phyloP scores from a whole-genome alignment of 1,284 basidiomycete genomes.

The Melanopsichium pennsylvanicum region DNA sequence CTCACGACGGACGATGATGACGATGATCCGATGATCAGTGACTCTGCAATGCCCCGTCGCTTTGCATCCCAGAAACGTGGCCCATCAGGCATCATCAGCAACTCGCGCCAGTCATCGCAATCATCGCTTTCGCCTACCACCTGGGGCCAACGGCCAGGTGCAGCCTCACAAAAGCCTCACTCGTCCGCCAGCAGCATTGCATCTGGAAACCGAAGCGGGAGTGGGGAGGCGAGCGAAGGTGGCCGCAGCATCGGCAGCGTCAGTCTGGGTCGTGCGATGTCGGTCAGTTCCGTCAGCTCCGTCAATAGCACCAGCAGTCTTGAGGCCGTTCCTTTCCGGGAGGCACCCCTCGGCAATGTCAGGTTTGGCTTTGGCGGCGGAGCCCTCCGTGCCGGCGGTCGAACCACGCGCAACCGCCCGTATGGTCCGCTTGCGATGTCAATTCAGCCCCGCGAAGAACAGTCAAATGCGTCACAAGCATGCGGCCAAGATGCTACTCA shows the following conservation, averaged over 20 bases:
- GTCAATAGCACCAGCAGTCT: constrained; percentile 63
- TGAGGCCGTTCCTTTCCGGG: constrained; percentile 62
- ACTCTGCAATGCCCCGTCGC: constrained; percentile 49
- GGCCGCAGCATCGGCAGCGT: constrained; percentile 22
- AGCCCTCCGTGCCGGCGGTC: constrained; percentile 9
- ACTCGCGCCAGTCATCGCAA: constrained; percentile 32
- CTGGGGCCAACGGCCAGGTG: not conserved
- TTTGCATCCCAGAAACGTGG: constrained; percentile 38
- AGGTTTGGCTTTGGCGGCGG: constrained; percentile 42
- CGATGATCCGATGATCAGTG: constrained; percentile 42
- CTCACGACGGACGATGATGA: constrained; percentile 52
- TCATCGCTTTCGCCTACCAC: constrained; percentile 24
- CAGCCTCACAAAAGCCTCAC: not conserved
- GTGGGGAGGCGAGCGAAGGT: constrained; percentile 45
- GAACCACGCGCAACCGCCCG: constrained; percentile 15
- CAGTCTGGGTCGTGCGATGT: constrained; percentile 57
- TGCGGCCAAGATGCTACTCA: not conserved
- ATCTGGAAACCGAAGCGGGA: constrained; percentile 39
- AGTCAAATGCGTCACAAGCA: not conserved
- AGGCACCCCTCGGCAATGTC: constrained; percentile 61
- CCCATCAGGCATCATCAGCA: not conserved
- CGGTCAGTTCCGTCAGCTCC: constrained; percentile 59
- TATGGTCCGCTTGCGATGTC: constrained; percentile 18
- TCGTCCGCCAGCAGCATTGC: constrained; percentile 23
- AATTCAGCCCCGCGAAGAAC: not conserved